Percentiles rank a stretch among this genome's conserved stretches.
Conservation (phyloP, 768 basidiomycete genomes). For the Amanita phalloides region DNA sequence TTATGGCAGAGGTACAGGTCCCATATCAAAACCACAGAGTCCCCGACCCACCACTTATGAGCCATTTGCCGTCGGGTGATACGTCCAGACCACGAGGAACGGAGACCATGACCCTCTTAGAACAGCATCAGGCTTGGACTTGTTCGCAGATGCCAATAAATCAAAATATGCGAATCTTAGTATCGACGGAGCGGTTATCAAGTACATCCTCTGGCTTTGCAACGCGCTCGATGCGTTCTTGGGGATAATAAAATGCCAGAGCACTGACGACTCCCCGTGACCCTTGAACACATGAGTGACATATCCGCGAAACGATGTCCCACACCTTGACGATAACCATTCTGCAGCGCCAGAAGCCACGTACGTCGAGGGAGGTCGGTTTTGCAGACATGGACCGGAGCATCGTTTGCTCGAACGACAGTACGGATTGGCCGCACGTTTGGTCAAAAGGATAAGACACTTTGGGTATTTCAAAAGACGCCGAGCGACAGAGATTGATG, state of each 20-base stretch:
- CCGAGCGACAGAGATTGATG: conserved; percentile 71
- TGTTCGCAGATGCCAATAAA: conserved; percentile 47
- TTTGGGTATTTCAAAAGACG: conserved; percentile 70
- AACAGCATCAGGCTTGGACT: conserved; percentile 62
- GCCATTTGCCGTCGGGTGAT: conserved; percentile 77
- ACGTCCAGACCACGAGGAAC: conserved; percentile 89
- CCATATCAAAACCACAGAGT: conserved; percentile 91
- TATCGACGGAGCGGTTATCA: conserved; percentile 89
- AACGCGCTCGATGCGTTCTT: conserved; percentile 39
- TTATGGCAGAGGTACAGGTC: conserved; percentile 44
- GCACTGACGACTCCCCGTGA: conserved; percentile 98
- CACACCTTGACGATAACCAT: conserved; percentile 95
- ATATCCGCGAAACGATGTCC: conserved; percentile 79
- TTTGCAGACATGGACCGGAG: conserved; percentile 85
- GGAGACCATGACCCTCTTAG: conserved; percentile 92
- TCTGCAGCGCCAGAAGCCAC: conserved; percentile 95
- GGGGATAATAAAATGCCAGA: conserved; percentile 75
- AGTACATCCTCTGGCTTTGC: conserved; percentile 50
- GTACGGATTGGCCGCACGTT: conserved; percentile 61
- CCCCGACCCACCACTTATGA: conserved; percentile 87
- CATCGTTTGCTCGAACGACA: conserved; percentile 79
- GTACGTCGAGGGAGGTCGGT: conserved; percentile 76
- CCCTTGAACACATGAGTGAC: conserved; percentile 93
- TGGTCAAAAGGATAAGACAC: conserved; percentile 26
- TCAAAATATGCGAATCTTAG: conserved; percentile 89